A percentile compares a stretch with the other conserved stretches of the same genome.
These are phyloP conservation scores for Ploettnerulaceae sp. DNA, from an alignment of 2,329 filamentous ascomycete genomes.

Conservation along the genomic window DNA sequence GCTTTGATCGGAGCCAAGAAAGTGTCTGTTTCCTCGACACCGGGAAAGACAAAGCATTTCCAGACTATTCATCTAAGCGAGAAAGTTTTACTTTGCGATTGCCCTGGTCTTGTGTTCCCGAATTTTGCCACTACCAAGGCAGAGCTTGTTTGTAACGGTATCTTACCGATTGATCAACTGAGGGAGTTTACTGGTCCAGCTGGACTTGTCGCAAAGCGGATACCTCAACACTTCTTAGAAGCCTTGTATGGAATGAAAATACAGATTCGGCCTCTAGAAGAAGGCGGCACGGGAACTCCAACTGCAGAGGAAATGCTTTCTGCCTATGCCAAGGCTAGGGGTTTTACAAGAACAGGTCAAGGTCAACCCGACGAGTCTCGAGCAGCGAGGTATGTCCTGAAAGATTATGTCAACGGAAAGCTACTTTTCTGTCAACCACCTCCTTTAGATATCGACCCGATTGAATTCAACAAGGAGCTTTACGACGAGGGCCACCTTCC, in stretches of 20 bases:
- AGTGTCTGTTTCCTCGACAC: conserved; percentile 94
- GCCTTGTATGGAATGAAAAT: conserved; percentile 93
- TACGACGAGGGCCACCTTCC: conserved; percentile 82
- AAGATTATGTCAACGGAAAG: conserved; percentile 97
- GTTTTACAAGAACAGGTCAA: conserved; percentile 83
- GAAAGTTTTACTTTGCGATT: conserved; percentile 90
- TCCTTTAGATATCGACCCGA: conserved; percentile 63
- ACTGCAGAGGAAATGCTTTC: conserved; percentile 80
- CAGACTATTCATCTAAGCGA: conserved; percentile 95
- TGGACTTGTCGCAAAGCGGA: conserved; percentile 74
- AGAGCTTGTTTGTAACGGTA: conserved; percentile 90
- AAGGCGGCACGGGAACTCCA: conserved; percentile 84
- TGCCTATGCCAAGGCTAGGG: conserved; percentile 82
- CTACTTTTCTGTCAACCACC: conserved; percentile 88
- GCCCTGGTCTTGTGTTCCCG: conserved; percentile 95
- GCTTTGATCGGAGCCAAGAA: conserved; percentile 98
- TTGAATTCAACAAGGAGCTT: conserved; percentile 81
- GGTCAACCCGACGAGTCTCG: conserved; percentile 92
- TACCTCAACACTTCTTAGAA: conserved; percentile 85
- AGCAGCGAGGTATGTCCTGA: conserved; percentile 82
- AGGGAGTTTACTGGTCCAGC: conserved; percentile 87
- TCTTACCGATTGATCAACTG: conserved; percentile 93
- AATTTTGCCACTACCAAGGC: conserved; percentile 97
- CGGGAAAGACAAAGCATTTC: conserved; percentile 98
- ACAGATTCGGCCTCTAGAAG: conserved; percentile 71